Evolutionary conservation across 2,329 filamentous ascomycete genomes (phyloP).

Genomic region (Parafenestella ontariensis): DNA sequence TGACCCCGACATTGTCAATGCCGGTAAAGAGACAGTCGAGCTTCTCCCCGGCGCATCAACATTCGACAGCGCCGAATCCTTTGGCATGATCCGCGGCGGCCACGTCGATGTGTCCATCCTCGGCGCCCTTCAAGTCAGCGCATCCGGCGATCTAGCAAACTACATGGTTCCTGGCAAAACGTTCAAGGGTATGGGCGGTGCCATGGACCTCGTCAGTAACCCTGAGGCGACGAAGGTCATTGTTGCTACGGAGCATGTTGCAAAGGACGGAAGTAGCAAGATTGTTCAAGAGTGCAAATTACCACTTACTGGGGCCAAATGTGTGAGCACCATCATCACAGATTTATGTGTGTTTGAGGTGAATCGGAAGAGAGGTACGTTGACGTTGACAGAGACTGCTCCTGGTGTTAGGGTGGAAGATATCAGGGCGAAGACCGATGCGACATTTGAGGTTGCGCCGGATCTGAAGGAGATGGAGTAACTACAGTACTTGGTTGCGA

Average conservation of each 20-base stretch:
- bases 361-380: slow-evolving; percentile 66
- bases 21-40: slow-evolving; percentile 91
- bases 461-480: slow-evolving; percentile 77
- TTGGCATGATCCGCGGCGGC: slow-evolving; percentile 90
- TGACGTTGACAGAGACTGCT: slow-evolving; percentile 83
- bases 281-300: slow-evolving; percentile 72
- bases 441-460: slow-evolving; percentile 78
- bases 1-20: slow-evolving; percentile 89
- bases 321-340: slow-evolving; percentile 50
- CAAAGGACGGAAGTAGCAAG: slow-evolving; percentile 91
- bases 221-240: slow-evolving; percentile 85
- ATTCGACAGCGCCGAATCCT: slow-evolving; percentile 87
- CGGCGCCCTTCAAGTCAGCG: slow-evolving; percentile 87
- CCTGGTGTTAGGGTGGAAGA: slow-evolving; percentile 88
- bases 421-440: slow-evolving; percentile 84
- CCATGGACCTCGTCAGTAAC: slow-evolving; percentile 90
- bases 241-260: slow-evolving; percentile 91
- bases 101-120: slow-evolving; percentile 88
- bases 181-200: slow-evolving; percentile 87
- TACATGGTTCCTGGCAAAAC: slow-evolving; percentile 90
- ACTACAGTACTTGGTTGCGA: background rate
- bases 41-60: slow-evolving; percentile 79
- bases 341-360: slow-evolving; percentile 65
- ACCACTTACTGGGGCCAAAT: slow-evolving; percentile 47
- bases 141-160: slow-evolving; percentile 82